Evolutionary conservation across 108 stramenopile species (phyloP).

Genomic region (Craspedostauros australis): DNA sequence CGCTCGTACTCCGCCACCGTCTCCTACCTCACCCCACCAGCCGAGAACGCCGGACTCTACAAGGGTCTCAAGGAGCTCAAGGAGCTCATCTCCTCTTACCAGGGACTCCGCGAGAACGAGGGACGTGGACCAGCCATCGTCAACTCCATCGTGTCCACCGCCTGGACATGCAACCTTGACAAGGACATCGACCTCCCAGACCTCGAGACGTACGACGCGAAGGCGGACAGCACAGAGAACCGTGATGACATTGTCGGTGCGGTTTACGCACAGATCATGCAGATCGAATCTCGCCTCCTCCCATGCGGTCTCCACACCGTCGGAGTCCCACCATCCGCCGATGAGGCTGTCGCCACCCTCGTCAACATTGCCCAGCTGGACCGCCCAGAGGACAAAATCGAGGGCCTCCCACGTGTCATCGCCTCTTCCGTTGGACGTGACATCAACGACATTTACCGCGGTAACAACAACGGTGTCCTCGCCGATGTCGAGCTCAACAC

Average conservation of each 20-base stretch:
- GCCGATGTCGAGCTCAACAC: constrained; percentile 83
- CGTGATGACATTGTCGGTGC: constrained; percentile 83
- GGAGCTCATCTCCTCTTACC: constrained; percentile 92
- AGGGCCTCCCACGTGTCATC: constrained; percentile 89
- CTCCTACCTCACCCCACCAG: constrained; percentile 94
- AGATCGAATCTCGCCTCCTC: constrained; percentile 94
- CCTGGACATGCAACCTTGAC: constrained; percentile 93
- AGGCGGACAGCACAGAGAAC: constrained; percentile 68
- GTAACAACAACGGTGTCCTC: constrained; percentile 85
- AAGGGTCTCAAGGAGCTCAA: constrained; percentile 96
- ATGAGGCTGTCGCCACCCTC: constrained; percentile 92
- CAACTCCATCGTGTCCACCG: constrained; percentile 91
- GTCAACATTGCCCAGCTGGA: constrained; percentile 95
- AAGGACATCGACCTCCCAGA: constrained; percentile 93
- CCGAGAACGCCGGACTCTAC: constrained; percentile 97
- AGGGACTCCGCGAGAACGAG: constrained; percentile 91
- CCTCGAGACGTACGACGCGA: constrained; percentile 74
- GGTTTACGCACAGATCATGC: constrained; percentile 93
- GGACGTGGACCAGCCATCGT: constrained; percentile 92
- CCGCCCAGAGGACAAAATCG: constrained; percentile 89
- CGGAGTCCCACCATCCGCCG: constrained; percentile 92
- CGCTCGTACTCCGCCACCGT: constrained; percentile 94
- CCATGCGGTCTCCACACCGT: constrained; percentile 96
- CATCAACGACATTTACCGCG: constrained; percentile 92
- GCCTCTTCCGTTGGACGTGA: constrained; percentile 89